Evolutionary conservation across 805 yeast genomes (phyloP).

Genomic region (Kazachstania africana): DNA sequence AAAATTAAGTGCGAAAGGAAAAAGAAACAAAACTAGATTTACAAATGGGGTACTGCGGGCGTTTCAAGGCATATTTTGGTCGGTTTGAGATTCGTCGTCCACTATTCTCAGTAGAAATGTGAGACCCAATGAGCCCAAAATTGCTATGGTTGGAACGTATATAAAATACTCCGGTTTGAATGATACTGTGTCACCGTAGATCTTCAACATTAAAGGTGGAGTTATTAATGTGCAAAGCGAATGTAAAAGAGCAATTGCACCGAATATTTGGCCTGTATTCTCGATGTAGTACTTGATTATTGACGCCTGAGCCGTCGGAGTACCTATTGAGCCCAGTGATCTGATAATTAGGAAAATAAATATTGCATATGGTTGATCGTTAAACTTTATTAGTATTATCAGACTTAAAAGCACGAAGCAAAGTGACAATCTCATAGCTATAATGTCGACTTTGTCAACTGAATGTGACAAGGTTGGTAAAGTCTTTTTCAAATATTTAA

Average conservation of each 20-base stretch:
- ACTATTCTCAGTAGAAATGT: too few species aligned
- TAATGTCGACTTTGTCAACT: conserved; percentile 43
- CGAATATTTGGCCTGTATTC: conserved; percentile 58
- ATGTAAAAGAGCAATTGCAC: conserved; percentile 52
- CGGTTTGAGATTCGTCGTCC: too few species aligned
- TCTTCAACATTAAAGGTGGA: conserved; percentile 37
- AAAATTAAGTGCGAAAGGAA: too few species aligned
- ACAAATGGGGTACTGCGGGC: too few species aligned
- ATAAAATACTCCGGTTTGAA: conserved; percentile 30
- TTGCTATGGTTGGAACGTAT: conserved; percentile 14
- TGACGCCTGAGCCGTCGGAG: conserved; percentile 50
- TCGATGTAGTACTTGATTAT: conserved; percentile 51
- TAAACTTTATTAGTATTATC: conserved; percentile 24
- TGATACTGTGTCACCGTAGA: conserved; percentile 37
- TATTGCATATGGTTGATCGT: conserved; percentile 10
- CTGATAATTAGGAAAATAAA: conserved; percentile 28
- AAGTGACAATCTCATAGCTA: conserved; percentile 25
- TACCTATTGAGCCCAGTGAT: conserved; percentile 37
- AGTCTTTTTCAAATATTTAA: conserved; percentile 26
- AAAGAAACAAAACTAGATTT: too few species aligned
- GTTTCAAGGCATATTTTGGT: too few species aligned
- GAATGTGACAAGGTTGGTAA: conserved; percentile 29
- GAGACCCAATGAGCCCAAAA: conserved; percentile 8
- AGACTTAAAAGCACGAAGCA: conserved; percentile 30
- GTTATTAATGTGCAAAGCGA: conserved; percentile 35